phyloP scores from a whole-genome alignment of 2,329 filamentous ascomycete genomes.

The Penicillium sp. region DNA sequence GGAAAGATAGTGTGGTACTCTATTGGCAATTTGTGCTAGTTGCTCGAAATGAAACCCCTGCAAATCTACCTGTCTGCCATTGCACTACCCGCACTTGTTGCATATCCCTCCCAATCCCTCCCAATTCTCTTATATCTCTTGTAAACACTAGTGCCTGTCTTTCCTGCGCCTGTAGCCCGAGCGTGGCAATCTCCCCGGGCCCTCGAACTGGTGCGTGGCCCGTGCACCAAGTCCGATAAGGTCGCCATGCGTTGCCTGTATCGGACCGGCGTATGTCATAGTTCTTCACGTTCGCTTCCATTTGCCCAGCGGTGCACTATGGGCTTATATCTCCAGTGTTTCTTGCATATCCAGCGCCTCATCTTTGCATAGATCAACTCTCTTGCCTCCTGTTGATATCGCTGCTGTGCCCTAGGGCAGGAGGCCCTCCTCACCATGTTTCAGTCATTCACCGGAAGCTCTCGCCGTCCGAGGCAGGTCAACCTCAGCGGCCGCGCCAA shows the following conservation, averaged over 20 bases:
- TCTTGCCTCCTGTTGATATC: constrained; percentile 4
- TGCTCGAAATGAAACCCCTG: background rate
- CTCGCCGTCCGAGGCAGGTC: constrained; percentile 85
- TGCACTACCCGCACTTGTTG: background rate
- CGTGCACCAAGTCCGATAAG: constrained; percentile 33
- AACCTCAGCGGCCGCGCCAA: constrained; percentile 85
- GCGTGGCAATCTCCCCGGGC: background rate
- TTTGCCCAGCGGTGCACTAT: constrained; percentile 22
- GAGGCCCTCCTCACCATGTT: constrained; percentile 67
- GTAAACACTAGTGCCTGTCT: background rate
- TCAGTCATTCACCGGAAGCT: constrained; percentile 86
- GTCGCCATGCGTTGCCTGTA: constrained; percentile 27
- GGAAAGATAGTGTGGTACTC: background rate
- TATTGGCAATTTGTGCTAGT: background rate
- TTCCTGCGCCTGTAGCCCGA: constrained; percentile 21
- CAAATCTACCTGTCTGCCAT: background rate
- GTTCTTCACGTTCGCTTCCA: constrained; percentile 29
- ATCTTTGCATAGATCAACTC: constrained; percentile 13
- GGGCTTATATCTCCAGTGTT: constrained; percentile 28
- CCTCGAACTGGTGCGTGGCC: constrained; percentile 20
- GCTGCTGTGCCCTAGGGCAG: constrained; percentile 16
- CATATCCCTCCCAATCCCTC: background rate
- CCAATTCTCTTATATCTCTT: too few relatives aligned
- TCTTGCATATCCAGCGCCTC: constrained; percentile 21
- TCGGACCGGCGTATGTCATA: constrained; percentile 37